Evolutionary conservation across 108 stramenopile genomes (phyloP), one percentile per base, ranked within the genome.

Genomic region (Pseudonitzschia multiseries): DNA sequence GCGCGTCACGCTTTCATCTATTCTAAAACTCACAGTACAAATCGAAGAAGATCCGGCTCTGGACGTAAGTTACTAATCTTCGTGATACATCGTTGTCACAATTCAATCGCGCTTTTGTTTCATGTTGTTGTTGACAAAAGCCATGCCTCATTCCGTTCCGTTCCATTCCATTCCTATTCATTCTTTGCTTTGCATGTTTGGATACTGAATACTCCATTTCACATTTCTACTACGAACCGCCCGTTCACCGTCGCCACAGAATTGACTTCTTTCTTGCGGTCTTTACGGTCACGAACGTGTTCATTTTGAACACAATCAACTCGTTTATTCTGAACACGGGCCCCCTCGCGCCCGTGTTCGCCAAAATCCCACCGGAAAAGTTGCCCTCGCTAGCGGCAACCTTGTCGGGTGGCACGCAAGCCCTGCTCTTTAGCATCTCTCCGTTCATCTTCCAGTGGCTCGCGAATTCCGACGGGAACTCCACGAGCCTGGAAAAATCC

Each of bases 391-490:
- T 13, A 3, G 5, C 20, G 32, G 18, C 9, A 0, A 62, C 61
- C n/a, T 6, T 33, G 14, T 62, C 61, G 17, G 61, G 61, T 20
- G 4, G 12, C 18, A n/a, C 33, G 6, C 61, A 62, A 41, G 12
- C 61, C 0, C 33, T 62, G n/a, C 33, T 62, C 0, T 62, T 62
- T 40, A 40, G 61, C 24, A 32, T 67, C 14, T 48, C 28, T 26
- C 44, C 66, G 9, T 2, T 4, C n/a, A 8, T 67, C 21, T 67
- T 67, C 24, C 4, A 50, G 44, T 44, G 48, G n/a, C 46, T 96
- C 62, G 88, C 95, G 0, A 91, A 92, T 68, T 86, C 86, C 57
- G 91, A 88, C 24, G 79, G 83, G 28, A 79, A 78, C 40, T 86
- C 92, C 56, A 83, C 81, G 2, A 86, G 84, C 64, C 78, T 22